Conservation (phyloP, 345 rosid species). For the Hevea brasiliensis region DNA sequence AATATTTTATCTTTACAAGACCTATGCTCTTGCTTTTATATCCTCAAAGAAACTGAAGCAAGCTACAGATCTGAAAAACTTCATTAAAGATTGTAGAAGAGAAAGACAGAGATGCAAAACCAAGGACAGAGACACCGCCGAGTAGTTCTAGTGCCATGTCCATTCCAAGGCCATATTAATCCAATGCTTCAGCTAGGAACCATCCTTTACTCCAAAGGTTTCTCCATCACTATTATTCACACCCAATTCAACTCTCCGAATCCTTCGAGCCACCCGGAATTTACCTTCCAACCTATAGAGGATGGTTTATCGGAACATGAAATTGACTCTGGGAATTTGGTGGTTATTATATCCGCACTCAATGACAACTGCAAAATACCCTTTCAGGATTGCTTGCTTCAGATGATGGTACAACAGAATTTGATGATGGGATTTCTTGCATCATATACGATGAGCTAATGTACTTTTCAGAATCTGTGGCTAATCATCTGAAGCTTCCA, state of each 20-base stretch:
- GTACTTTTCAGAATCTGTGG: slow-evolving; percentile 44
- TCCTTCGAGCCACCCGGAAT: slow-evolving; percentile 30
- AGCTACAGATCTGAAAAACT: too few species aligned
- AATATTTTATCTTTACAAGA: too few species aligned
- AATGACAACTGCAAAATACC: slow-evolving; percentile 41
- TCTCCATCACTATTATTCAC: slow-evolving; percentile 36
- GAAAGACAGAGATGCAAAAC: not conserved
- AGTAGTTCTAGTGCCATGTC: slow-evolving; percentile 38
- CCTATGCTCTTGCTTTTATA: too few species aligned
- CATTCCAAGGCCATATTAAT: slow-evolving; percentile 45
- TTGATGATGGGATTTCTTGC: slow-evolving; percentile 32
- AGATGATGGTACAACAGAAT: slow-evolving; percentile 23
- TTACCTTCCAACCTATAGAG: slow-evolving; percentile 42
- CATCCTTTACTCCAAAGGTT: slow-evolving; percentile 36
- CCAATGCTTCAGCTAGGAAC: slow-evolving; percentile 52
- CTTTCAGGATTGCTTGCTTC: slow-evolving; percentile 36
- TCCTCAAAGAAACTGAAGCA: too few species aligned
- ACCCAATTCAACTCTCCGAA: slow-evolving; percentile 36
- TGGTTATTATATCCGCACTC: slow-evolving; percentile 29
- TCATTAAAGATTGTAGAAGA: too few species aligned
- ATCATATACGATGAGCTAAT: slow-evolving; percentile 52
- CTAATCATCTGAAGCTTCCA: slow-evolving; percentile 28
- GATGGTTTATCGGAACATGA: slow-evolving; percentile 31
- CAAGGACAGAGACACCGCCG: not conserved
- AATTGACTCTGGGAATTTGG: slow-evolving; percentile 18